Conservation (phyloP, 345 rosid species). For the Lepidium africanum region DNA sequence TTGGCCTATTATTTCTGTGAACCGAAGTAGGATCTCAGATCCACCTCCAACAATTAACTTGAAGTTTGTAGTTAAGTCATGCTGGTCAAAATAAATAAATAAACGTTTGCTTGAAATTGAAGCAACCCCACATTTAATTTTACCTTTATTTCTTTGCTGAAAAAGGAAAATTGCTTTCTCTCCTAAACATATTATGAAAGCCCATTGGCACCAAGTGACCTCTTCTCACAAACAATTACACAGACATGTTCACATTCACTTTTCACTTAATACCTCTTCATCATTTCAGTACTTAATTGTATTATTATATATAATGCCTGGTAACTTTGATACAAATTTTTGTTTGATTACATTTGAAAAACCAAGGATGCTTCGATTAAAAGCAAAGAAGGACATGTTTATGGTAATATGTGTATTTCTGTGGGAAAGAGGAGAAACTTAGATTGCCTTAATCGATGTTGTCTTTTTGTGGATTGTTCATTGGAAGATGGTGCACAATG, state of each 20-base stretch:
- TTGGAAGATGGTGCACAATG: slow-evolving; percentile 26
- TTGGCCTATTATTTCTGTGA: too few relatives aligned
- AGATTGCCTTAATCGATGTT: slow-evolving; percentile 28
- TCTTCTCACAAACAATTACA: slow-evolving; percentile 24
- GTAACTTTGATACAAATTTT: slow-evolving; percentile 6
- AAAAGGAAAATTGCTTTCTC: slow-evolving; percentile 16
- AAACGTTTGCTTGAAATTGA: slow-evolving; percentile 23
- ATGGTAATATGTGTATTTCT: slow-evolving; percentile 26
- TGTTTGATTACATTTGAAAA: slow-evolving; percentile 22
- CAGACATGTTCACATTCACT: slow-evolving; percentile 22
- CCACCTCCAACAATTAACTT: too few relatives aligned
- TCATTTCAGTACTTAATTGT: slow-evolving; percentile 9
- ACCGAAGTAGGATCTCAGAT: too few relatives aligned
- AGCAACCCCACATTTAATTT: slow-evolving; percentile 9
- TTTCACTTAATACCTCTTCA: slow-evolving; percentile 16
- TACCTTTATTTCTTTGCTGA: slow-evolving; percentile 5
- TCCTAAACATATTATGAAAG: slow-evolving; percentile 11
- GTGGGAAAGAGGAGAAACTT: slow-evolving; percentile 30
- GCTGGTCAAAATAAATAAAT: slow-evolving; percentile 5
- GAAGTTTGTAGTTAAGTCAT: slow-evolving; percentile 4
- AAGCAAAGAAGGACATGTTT: slow-evolving; percentile 28
- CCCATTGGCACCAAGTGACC: slow-evolving; percentile 23
- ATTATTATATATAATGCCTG: neutral
- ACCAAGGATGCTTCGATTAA: slow-evolving; percentile 24
- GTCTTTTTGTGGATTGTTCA: slow-evolving; percentile 26